phyloP scores from a whole-genome alignment of 2,329 filamentous ascomycete species.

The Cryphonectria radicalis region DNA sequence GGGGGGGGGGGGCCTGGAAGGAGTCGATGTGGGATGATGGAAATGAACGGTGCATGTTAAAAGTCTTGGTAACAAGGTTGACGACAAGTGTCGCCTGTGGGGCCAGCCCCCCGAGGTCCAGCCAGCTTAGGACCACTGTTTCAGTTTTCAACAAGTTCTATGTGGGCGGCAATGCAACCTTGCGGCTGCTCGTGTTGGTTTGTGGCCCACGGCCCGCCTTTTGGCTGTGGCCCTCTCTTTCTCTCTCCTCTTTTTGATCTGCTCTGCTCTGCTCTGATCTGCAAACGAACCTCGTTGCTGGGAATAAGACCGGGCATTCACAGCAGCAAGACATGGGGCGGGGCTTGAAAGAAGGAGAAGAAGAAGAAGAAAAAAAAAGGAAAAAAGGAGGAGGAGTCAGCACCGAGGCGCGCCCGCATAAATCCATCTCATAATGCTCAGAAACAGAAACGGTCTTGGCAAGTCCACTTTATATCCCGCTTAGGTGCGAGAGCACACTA shows the following conservation, averaged over 20 bases:
- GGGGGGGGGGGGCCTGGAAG: constrained; percentile 6
- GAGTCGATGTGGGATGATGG: constrained; percentile 20
- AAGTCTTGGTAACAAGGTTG: constrained; percentile 25
- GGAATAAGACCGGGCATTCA: neutral
- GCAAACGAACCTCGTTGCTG: neutral
- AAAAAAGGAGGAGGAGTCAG: neutral
- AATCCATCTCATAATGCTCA: constrained; percentile 8
- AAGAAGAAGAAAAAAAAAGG: too few relatives aligned
- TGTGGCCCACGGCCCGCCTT: neutral
- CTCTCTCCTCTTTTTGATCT: neutral
- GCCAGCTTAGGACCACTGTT: constrained; percentile 20
- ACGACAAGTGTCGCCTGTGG: constrained; percentile 9
- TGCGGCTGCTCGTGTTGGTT: constrained; percentile 18
- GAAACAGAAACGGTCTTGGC: constrained; percentile 22
- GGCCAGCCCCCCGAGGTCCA: constrained; percentile 13
- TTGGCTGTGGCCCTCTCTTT: neutral
- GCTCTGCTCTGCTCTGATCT: neutral
- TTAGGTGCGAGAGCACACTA: constrained; percentile 6
- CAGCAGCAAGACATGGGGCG: neutral
- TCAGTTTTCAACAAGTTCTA: constrained; percentile 18
- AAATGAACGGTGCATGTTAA: constrained; percentile 23
- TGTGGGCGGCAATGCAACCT: constrained; percentile 18
- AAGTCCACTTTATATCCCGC: constrained; percentile 8
- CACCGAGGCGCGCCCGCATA: constrained; percentile 5
- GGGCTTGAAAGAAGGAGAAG: neutral